Evolutionary conservation across 805 yeast species (phyloP).

Genomic region (Lachancea dasiensis): DNA sequence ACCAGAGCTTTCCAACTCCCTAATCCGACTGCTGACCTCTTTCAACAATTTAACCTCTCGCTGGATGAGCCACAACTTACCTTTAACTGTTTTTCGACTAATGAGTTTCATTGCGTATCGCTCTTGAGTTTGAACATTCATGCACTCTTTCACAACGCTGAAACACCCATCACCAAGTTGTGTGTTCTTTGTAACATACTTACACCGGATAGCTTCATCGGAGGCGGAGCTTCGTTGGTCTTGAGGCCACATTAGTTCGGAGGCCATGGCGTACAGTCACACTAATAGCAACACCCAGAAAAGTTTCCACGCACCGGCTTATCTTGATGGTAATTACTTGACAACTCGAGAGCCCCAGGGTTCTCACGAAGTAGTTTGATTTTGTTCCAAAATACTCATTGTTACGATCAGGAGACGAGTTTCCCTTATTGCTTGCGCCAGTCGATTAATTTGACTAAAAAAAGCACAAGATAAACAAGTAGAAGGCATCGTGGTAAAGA

Average conservation of each 20-base stretch:
- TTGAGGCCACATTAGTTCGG: slow-evolving; percentile 8
- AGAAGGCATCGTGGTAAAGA: neutral
- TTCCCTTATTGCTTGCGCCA: too few relatives aligned
- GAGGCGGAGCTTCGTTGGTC: neutral
- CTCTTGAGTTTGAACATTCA: slow-evolving; percentile 35
- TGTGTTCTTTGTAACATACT: slow-evolving; percentile 25
- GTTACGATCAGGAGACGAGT: too few relatives aligned
- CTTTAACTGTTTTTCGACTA: slow-evolving; percentile 24
- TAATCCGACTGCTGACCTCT: slow-evolving; percentile 20
- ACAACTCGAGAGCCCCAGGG: too few relatives aligned
- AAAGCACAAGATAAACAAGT: neutral
- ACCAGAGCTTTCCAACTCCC: slow-evolving; percentile 28
- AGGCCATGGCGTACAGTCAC: neutral
- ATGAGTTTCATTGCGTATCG: slow-evolving; percentile 45
- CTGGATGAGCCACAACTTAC: slow-evolving; percentile 39
- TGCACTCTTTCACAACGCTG: slow-evolving; percentile 46
- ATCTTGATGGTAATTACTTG: too few relatives aligned
- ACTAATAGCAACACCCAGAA: neutral
- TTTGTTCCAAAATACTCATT: too few relatives aligned
- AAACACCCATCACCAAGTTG: slow-evolving; percentile 44
- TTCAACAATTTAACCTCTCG: slow-evolving; percentile 54
- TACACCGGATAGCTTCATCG: slow-evolving; percentile 15
- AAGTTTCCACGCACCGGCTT: neutral
- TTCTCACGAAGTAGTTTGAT: too few relatives aligned
- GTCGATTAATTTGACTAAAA: too few relatives aligned